These are phyloP conservation scores for Brassica carinata DNA, from an alignment of 345 rosid genomes.

Conservation along the genomic window DNA sequence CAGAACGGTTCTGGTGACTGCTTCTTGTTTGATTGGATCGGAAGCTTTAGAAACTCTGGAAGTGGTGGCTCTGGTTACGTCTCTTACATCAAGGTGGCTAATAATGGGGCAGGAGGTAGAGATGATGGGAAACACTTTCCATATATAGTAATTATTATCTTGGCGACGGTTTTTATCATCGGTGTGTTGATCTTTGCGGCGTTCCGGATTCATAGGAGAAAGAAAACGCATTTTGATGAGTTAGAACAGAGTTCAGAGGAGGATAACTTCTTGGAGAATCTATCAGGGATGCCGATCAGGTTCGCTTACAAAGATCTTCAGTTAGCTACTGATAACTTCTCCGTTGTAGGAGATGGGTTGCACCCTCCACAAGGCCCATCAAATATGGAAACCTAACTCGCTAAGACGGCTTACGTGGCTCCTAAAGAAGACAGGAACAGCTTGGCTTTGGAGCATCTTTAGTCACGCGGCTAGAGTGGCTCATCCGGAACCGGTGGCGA, in stretches of 20 bases:
- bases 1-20: conserved; percentile 63
- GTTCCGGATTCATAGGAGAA: conserved; percentile 51
- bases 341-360: no score
- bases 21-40: no score
- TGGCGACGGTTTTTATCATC: conserved; percentile 54
- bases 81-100: conserved; percentile 64
- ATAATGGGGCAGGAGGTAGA: conserved; percentile 25
- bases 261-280: conserved; percentile 66
- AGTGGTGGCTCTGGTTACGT: conserved; percentile 42
- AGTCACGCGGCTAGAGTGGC: no score
- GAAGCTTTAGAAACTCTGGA: conserved; percentile 56
- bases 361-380: no score
- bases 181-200: conserved; percentile 54
- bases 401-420: no score
- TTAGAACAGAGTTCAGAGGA: conserved; percentile 59
- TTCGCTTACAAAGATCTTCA: conserved; percentile 79
- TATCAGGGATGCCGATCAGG: conserved; percentile 83
- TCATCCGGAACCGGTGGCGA: conserved; percentile 33
- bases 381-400: no score
- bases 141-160: conserved; percentile 51
- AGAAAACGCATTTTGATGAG: conserved; percentile 44
- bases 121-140: conserved; percentile 51
- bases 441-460: no score
- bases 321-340: conserved; percentile 75
- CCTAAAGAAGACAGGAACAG: no score